phyloP scores from a whole-genome alignment of 768 basidiomycete species.

The Termitomyces sp. region DNA sequence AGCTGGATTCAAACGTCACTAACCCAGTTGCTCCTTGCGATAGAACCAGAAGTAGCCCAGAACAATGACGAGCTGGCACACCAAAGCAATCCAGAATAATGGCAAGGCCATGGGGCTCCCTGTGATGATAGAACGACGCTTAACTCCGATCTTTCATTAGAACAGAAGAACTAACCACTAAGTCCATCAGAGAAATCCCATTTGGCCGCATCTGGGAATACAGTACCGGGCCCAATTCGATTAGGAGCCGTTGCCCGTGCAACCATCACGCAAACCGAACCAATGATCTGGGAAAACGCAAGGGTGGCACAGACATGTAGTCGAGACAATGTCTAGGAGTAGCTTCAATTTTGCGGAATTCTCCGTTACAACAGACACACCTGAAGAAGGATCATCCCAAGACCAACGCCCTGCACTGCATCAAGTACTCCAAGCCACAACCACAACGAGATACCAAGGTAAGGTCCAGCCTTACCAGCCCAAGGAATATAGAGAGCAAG shows the following conservation, averaged over 20 bases:
- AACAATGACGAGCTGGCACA: constrained; percentile 80
- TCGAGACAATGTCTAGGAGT: constrained; percentile 69
- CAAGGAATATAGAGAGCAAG: constrained; percentile 91
- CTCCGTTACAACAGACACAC: constrained; percentile 26
- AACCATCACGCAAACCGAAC: constrained; percentile 86
- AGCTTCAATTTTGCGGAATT: constrained; percentile 18
- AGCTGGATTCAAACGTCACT: constrained; percentile 21
- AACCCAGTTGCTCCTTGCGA: constrained; percentile 87
- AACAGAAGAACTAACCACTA: constrained; percentile 31
- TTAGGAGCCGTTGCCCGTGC: constrained; percentile 90
- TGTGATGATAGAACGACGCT: constrained; percentile 9
- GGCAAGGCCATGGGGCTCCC: constrained; percentile 80
- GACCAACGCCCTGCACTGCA: constrained; percentile 89
- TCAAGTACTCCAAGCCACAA: constrained; percentile 94
- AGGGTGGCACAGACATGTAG: constrained; percentile 93
- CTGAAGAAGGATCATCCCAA: constrained; percentile 88
- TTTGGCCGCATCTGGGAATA: constrained; percentile 87
- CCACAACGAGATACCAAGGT: constrained; percentile 87
- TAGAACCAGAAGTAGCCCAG: constrained; percentile 97
- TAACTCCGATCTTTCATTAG: neutral
- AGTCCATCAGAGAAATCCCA: constrained; percentile 83
- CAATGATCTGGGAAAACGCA: constrained; percentile 86
- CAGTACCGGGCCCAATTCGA: constrained; percentile 79
- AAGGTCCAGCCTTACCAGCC: constrained; percentile 82
- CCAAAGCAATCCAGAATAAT: constrained; percentile 82